Evolutionary conservation across 768 basidiomycete species (phyloP), one percentile per base, ranked within the genome.

Genomic region (Leccinellum albellum): DNA sequence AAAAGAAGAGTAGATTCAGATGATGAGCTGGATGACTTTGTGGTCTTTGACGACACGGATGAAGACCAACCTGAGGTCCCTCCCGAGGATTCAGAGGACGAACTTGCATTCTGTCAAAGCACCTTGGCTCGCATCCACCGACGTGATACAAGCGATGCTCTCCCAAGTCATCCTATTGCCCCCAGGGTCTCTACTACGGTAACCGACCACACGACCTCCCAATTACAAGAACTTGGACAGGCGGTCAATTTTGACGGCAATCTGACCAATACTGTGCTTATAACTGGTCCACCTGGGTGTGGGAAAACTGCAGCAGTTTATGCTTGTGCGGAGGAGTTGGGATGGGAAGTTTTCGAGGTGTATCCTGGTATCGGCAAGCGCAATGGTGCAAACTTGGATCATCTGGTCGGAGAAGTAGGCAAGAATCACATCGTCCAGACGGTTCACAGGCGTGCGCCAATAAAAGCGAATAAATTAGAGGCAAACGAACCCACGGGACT

Each of bases 341-440:
- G 87, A 14, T 99, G 92, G 91, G 91, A 95, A 50, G 85, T 98
- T 13, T 97, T 98, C 66, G 97, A 99, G 70, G 94, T 98, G 13
- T 89, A 94, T 73, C 91, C 97, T 24, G 97, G 97, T 3, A 86
- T 95, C 51, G 94, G 94, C n/a, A 89, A 83, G 66, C 83, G 97
- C 33, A 89, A 84, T 58, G 91, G 89, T 6, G 77, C 84, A 24
- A 90, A 84, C 64, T 75, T 99, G 61, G 85, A 88, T 55, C 79
- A 80, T 56, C 79, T 94, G 60, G 83, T 98, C 48, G 97, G 97
- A 14, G 93, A 96, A 58, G 93, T 95, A 3, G 93, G 94, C 20
- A 92, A 84, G 75, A 98, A 97, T 67, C 97, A 99, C 71, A 79
- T 88, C 57, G 86, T 95, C 33, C 75, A 76, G 56, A 75, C 71